Conservation (phyloP, 1,139 yeast species). For the Saccharomyces hybrid region DNA sequence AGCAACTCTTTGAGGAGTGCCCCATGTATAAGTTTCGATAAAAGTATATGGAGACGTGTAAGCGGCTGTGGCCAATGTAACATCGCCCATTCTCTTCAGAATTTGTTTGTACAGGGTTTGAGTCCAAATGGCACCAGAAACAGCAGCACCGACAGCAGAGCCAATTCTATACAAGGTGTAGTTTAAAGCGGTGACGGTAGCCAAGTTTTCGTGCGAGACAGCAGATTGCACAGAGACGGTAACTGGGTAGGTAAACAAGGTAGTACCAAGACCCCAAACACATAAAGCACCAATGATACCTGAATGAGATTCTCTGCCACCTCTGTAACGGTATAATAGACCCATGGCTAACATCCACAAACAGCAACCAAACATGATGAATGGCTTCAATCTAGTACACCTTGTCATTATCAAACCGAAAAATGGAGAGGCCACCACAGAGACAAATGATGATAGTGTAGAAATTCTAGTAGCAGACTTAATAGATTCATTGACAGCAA, state of each 20-base stretch:
- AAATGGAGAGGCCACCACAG: slow-evolving; percentile 54
- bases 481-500: slow-evolving; percentile 51
- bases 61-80: slow-evolving; percentile 40
- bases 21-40: slow-evolving; percentile 46
- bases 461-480: slow-evolving; percentile 61
- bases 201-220: slow-evolving; percentile 58
- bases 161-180: slow-evolving; percentile 54
- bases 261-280: slow-evolving; percentile 66
- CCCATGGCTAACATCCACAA: slow-evolving; percentile 56
- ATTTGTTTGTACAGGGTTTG: slow-evolving; percentile 36
- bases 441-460: slow-evolving; percentile 55
- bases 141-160: slow-evolving; percentile 41
- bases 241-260: slow-evolving; percentile 60
- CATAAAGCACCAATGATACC: slow-evolving; percentile 65
- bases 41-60: slow-evolving; percentile 48
- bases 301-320: slow-evolving; percentile 40
- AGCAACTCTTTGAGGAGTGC: slow-evolving; percentile 49
- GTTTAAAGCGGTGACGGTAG: slow-evolving; percentile 51
- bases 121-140: slow-evolving; percentile 66
- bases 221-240: slow-evolving; percentile 58
- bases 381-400: slow-evolving; percentile 49
- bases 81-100: slow-evolving; percentile 18
- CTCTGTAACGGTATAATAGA: slow-evolving; percentile 49
- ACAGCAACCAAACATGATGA: slow-evolving; percentile 50
- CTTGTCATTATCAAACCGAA: slow-evolving; percentile 49